Base-by-base conservation (phyloP, 73 alveolate genomes). In the Blepharisma stoltei region DNA sequence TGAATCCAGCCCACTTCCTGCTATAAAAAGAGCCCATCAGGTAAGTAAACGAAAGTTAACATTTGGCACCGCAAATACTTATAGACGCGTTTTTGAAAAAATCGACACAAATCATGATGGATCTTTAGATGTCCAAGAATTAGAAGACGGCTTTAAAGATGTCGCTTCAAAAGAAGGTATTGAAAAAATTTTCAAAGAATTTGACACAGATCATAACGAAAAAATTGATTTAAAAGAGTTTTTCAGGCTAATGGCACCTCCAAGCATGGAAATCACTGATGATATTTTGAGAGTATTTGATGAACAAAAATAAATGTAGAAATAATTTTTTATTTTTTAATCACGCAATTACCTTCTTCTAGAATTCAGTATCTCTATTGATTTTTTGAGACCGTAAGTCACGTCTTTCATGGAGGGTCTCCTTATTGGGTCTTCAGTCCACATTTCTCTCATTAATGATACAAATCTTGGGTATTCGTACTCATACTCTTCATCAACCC, bases 331-430 rank as follows among this genome's bases (percentile, higher is more conserved):
- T 32, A 32, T 32, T 32, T 32, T 32, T 32, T 32, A 32, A 32
- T 32, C 41, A 32, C 41, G 41, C 41, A 32, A 32, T 32, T 32
- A 32, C 3, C 41, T 32, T 32, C 41, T 32, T 32, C 41, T 32
- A 1, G 41, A 32, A 32, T 0, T 32, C 41, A 32, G 3, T 3
- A 32, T 1, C 41, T 32, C 41, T 1, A 32, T 32, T 32, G 41
- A 32, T 32, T 32, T 32, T 32, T 32, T 32, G 41, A 32, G 41
- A 32, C 41, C 41, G 3, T 32, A 32, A 32, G 41, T 32, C 41
- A 52, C 66, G 23, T 20, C 23, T 52, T 52, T 11, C 73, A 60
- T 60, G 23, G 49, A 20, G 23, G 73, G 73, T 25, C 73, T n/a
- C 23, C 23, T 14, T 9, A 20, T 18, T 18, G 73, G 73, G 47